phyloP scores from a whole-genome alignment of 148 eudicot species.

The Rhododendron williamsianum region DNA sequence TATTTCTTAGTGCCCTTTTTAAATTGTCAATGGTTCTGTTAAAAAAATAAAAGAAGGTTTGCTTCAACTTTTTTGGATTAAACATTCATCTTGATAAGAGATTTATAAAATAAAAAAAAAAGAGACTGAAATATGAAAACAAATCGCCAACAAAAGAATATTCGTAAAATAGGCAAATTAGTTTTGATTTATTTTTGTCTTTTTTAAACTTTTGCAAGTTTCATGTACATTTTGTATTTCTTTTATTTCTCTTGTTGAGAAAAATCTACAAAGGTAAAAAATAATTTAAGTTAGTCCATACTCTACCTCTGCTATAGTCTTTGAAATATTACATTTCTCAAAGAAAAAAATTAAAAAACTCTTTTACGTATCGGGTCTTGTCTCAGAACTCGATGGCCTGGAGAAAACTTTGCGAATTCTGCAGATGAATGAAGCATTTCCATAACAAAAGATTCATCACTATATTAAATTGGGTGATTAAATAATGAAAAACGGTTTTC shows the following conservation, averaged over 20 bases:
- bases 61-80: too few relatives aligned
- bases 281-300: background rate
- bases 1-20: too few relatives aligned
- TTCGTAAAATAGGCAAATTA: background rate
- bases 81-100: too few relatives aligned
- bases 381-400: background rate
- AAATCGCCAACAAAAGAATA: too few relatives aligned
- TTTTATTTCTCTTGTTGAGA: too few relatives aligned
- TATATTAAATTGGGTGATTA: background rate
- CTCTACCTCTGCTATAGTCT: background rate
- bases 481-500: background rate
- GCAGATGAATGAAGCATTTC: background rate
- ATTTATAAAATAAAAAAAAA: too few relatives aligned
- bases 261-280: background rate
- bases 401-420: background rate
- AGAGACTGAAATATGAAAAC: too few relatives aligned
- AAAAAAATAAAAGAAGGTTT: too few relatives aligned
- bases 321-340: too few relatives aligned
- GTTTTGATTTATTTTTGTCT: background rate
- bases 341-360: background rate
- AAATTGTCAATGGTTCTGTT: too few relatives aligned
- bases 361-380: too few relatives aligned
- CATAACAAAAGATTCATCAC: background rate
- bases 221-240: too few relatives aligned
- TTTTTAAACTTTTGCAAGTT: background rate